Evolutionary conservation across 768 basidiomycete genomes (phyloP), one percentile per base, ranked within the genome.

Genomic region (Lactarius akahatsu): DNA sequence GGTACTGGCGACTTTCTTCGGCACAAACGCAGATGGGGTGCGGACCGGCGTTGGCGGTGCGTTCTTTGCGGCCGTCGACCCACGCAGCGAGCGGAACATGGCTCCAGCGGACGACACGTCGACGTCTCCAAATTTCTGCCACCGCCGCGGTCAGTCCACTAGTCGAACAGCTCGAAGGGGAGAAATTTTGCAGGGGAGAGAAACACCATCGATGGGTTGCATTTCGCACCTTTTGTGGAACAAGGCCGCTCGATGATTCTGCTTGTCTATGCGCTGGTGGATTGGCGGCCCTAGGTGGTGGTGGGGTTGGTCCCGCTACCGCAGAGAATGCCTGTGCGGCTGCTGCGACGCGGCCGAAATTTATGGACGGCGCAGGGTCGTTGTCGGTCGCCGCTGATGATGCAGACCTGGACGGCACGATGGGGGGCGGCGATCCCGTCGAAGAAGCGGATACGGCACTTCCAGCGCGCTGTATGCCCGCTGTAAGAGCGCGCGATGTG

Each of bases 71-170:
- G 75, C 76, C 9, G 78, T 77, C n/a, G 75, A 77, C 59, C 80
- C 74, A 43, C 85, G 75, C 13, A 87, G 80, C 4, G 80, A 79
- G 59, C 82, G 74, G 71, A 75, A 76, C 75, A 84, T 79, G 59
- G 77, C 78, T 64, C 80, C 80, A 7, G 78, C 69, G 1, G 85
- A 84, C 0, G 85, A 80, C 47, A 81, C 81, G 73, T 87, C 83
- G 28, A 88, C 78, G 65, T 84, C 80, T n/a, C 85, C 85, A 61
- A 88, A 80, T 82, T 80, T 84, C 87, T 88, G 69, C 36, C 26
- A 40, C 9, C 8, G 20, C 43, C 43, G 13, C 26, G 5, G 13
- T 52, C 50, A 52, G 26, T 52, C 23, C 13, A 52, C 23, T 13
- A 41, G 16, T 28, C 26, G 26, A 50, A 50, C n/a, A 23, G n/a